Evolutionary conservation across 2,329 filamentous ascomycete species (phyloP).

Genomic region (Lecanoromycetidae sp.): DNA sequence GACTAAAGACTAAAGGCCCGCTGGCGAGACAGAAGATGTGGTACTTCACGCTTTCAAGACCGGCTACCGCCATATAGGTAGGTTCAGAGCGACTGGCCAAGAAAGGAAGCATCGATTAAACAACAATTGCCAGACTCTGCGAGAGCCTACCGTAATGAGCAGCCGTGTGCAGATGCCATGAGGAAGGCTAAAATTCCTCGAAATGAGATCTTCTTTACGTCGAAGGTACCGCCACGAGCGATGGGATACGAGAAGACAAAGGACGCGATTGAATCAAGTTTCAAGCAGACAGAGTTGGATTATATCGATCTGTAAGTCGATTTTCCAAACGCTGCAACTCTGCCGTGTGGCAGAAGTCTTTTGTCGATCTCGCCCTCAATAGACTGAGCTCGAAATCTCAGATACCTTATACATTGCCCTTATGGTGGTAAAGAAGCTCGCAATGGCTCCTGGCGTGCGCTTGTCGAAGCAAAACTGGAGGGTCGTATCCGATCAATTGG

Average conservation of each 20-base stretch:
- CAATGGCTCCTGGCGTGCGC: conserved; percentile 41
- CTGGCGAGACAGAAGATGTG: conserved; percentile 45
- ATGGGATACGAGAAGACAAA: conserved; percentile 55
- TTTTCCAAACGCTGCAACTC: background rate
- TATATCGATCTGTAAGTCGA: conserved; percentile 51
- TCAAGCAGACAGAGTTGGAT: conserved; percentile 49
- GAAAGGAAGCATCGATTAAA: background rate
- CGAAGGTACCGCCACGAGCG: conserved; percentile 41
- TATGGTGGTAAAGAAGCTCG: conserved; percentile 40
- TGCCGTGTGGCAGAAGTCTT: too few relatives aligned
- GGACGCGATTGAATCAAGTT: conserved; percentile 49
- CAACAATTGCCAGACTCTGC: conserved; percentile 45
- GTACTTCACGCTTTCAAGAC: conserved; percentile 43
- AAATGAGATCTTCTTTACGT: conserved; percentile 49
- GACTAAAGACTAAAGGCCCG: conserved; percentile 33
- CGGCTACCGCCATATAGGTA: conserved; percentile 44
- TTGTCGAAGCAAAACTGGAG: conserved; percentile 40
- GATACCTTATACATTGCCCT: conserved; percentile 39
- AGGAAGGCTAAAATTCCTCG: conserved; percentile 40
- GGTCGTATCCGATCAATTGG: conserved; percentile 43
- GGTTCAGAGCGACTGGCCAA: conserved; percentile 9
- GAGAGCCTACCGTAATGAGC: conserved; percentile 46
- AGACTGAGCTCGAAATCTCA: background rate
- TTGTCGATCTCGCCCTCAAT: background rate
- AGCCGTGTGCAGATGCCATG: conserved; percentile 42